phyloP scores from a whole-genome alignment of 495 filamentous ascomycete species.

The Glutinoglossum americanum region DNA sequence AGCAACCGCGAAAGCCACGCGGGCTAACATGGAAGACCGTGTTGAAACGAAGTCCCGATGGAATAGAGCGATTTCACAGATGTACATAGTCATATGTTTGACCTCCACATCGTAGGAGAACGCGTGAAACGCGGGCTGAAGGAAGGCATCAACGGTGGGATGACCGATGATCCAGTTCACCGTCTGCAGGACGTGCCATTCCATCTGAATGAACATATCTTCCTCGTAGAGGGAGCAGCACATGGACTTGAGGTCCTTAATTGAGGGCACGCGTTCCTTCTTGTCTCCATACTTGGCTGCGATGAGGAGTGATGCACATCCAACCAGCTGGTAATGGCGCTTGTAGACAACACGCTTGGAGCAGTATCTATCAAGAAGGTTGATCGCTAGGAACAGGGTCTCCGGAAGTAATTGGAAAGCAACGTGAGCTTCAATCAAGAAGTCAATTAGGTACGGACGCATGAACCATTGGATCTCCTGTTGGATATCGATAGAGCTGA shows the following conservation, averaged over 20 bases:
- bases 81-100: slow-evolving; percentile 84
- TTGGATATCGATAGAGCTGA: slow-evolving; percentile 95
- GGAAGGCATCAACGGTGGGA: slow-evolving; percentile 83
- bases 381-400: slow-evolving; percentile 87
- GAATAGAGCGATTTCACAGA: slow-evolving; percentile 84
- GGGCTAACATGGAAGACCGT: slow-evolving; percentile 73
- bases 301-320: slow-evolving; percentile 87
- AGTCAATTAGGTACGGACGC: slow-evolving; percentile 94
- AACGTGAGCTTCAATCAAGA: slow-evolving; percentile 89
- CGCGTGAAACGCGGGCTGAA: slow-evolving; percentile 55
- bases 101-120: slow-evolving; percentile 52
- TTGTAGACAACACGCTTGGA: slow-evolving; percentile 98
- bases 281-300: slow-evolving; percentile 97
- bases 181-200: slow-evolving; percentile 98
- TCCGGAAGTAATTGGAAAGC: slow-evolving; percentile 87
- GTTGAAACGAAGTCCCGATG: slow-evolving; percentile 89
- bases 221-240: slow-evolving; percentile 97
- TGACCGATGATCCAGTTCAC: slow-evolving; percentile 90
- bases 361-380: slow-evolving; percentile 93
- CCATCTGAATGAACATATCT: slow-evolving; percentile 99
- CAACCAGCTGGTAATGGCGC: slow-evolving; percentile 94
- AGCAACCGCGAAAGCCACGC: slow-evolving; percentile 66
- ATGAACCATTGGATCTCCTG: slow-evolving; percentile 99
- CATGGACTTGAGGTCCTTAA: slow-evolving; percentile 94
- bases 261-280: slow-evolving; percentile 90